Evolutionary conservation across 2,329 filamentous ascomycete genomes (phyloP), one percentile per base, ranked within the genome.

Genomic region (Arthroderma sp.): DNA sequence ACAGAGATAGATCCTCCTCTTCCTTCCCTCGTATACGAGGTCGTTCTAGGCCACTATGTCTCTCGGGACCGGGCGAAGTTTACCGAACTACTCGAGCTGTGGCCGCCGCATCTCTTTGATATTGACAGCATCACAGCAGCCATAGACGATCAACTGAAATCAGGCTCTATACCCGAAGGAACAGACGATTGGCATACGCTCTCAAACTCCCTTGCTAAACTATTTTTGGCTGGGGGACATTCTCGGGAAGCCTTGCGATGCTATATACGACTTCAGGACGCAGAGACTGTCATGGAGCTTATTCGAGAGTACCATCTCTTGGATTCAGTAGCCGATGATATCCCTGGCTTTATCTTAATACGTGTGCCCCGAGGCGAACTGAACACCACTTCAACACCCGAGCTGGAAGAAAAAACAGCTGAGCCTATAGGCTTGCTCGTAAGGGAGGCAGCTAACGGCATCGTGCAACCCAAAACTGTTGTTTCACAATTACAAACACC

Each of bases 231-330:
- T 6, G 83, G 81, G 52, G 85, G 86, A 0, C 80, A 84, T 46
- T 80, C 85, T 51, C 75, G 83, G 45, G 87, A 96, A 58, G 89
- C 93, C 1, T 68, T 98, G 38, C 81, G 78, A 56, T 91, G 83
- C 62, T 94, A 93, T 59, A 93, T 98, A 58, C 80, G 77, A 50
- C 74, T 96, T 3, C 87, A 95, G 58, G 86, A 98, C 64, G 88
- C 87, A 0, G 87, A 96, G 58, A 82, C 83, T 6, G 85, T 86
- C 0, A 89, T 98, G 75, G 70, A 75, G 8, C 66, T 98, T 47
- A 93, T 98, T 55, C 78, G 80, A 48, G 85, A 94, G 34, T 83
- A 86, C 55, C 87, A 94, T 59, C 73, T 98, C n/a, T 80, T 93
- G 0, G 87, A 94, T 55, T 82, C 86, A 1, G 80, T 96, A 8